Base-by-base conservation (phyloP, 1,139 yeast species). In the Suzukiozyma palmioleophila region DNA sequence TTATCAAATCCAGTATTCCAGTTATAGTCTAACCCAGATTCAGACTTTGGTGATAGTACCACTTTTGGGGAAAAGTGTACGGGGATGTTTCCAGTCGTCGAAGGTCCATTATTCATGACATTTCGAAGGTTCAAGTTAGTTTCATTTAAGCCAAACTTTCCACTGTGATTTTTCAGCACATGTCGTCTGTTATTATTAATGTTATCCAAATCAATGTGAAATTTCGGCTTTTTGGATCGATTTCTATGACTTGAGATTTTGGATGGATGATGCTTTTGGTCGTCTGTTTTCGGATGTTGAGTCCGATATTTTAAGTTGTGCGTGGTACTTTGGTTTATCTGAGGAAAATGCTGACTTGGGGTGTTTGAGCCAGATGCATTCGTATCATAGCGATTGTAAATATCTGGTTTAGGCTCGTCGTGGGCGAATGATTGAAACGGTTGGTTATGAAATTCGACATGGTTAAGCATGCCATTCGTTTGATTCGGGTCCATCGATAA, bases 181-280 rank as follows among this genome's bases (percentile, higher is more conserved):
- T 28, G 14, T 3, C 9, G 10, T 12, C 13, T 10, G 13, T 28
- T 33, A 30, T 45, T 46, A 18, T 38, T 40, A 8, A 52, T 28
- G 33, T 49, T 44, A 35, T 49, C 54, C 26, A 52, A 42, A 1
- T 55, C 52, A 7, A 52, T 38, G 34, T 51, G 51, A 31, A 51
- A 48, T 10, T 38, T 48, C 7, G 55, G 55, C 22, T 48, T 50
- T 16, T 40, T 48, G 8, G 43, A 37, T 25, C 37, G 40, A 30
- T 35, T 47, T 22, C 35, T 36, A 22, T 14, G 12, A 26, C 31
- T 36, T 3, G 27, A 16, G 8, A 27, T 29, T 29, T 25, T 13
- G 3, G 25, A 15, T 18, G 8, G 28, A 12, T 26, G 28, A 26
- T 26, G 13, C 9, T 26, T n/a, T 26, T 26, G n/a, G 9, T 26